These are phyloP conservation scores for Pseudogymnoascus sp. DNA, from an alignment of 2,329 filamentous ascomycete genomes.

Conservation along the genomic window DNA sequence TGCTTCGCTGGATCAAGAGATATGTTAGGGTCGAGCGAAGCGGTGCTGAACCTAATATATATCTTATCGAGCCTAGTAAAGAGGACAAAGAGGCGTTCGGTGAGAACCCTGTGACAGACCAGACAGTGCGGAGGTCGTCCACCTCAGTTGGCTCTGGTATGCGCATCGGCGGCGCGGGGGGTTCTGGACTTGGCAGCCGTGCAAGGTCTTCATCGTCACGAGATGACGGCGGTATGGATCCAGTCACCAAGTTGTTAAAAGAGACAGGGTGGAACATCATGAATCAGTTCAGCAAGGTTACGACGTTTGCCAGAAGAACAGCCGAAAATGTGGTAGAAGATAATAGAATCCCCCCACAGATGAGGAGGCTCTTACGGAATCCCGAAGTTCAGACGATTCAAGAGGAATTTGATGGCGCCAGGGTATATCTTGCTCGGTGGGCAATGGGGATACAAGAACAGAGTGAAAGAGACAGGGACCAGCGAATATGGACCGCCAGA, in stretches of 20 bases:
- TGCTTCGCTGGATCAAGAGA: conserved; percentile 79
- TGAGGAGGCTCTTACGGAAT: conserved; percentile 76
- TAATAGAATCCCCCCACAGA: conserved; percentile 80
- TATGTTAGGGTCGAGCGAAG: conserved; percentile 81
- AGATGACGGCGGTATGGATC: conserved; percentile 74
- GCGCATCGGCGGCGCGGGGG: conserved; percentile 30
- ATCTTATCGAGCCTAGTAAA: conserved; percentile 76
- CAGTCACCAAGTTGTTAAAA: conserved; percentile 86
- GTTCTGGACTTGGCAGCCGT: conserved; percentile 29
- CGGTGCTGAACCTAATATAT: conserved; percentile 79
- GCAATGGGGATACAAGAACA: conserved; percentile 98
- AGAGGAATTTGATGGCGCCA: conserved; percentile 93
- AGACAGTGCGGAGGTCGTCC: conserved; percentile 33
- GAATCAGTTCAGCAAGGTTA: conserved; percentile 95
- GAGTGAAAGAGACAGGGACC: conserved; percentile 77
- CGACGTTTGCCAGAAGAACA: conserved; percentile 85
- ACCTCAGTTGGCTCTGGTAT: conserved; percentile 26
- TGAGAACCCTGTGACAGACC: conserved; percentile 37
- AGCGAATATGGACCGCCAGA: conserved; percentile 85
- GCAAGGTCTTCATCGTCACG: conserved; percentile 25
- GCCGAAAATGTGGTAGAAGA: conserved; percentile 90
- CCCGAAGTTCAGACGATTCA: conserved; percentile 92
- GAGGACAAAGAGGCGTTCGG: conserved; percentile 77
- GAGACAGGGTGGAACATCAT: conserved; percentile 94
- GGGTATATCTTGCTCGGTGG: conserved; percentile 91